Conservation (phyloP, 2,329 filamentous ascomycete species). For the Aspergillus japonicus region DNA sequence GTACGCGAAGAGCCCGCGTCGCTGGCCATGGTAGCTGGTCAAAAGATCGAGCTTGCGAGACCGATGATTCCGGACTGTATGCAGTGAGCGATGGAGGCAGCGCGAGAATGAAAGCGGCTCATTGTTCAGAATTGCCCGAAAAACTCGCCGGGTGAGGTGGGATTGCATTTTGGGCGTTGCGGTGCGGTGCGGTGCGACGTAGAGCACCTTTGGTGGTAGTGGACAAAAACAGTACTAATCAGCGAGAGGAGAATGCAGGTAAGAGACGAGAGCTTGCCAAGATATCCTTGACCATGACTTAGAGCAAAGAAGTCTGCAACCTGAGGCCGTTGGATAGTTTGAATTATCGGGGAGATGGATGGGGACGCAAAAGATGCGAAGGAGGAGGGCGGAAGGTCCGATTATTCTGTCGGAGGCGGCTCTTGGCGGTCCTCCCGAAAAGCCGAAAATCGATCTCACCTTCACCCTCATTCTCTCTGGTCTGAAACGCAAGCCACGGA, state of each 20-base stretch:
- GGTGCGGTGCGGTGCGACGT: neutral
- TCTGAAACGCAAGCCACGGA: neutral
- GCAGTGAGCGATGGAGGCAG: constrained; percentile 36
- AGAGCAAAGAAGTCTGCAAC: neutral
- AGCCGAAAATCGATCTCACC: constrained; percentile 24
- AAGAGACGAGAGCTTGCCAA: neutral
- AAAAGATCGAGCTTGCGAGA: constrained; percentile 29
- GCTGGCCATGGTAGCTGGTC: constrained; percentile 37
- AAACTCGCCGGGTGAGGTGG: constrained; percentile 45
- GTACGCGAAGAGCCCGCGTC: constrained; percentile 36
- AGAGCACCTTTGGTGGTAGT: neutral
- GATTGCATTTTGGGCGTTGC: constrained; percentile 40
- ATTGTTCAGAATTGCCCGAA: constrained; percentile 46
- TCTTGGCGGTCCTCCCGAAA: constrained; percentile 31
- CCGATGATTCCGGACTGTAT: constrained; percentile 31
- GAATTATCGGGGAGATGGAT: neutral
- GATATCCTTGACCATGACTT: neutral
- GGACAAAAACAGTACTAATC: neutral
- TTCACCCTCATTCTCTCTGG: constrained; percentile 1
- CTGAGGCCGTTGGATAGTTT: neutral
- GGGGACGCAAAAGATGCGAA: neutral
- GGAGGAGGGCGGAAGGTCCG: constrained; percentile 14
- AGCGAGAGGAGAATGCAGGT: neutral
- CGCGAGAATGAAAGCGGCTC: constrained; percentile 43
- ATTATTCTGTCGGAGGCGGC: constrained; percentile 11